Evolutionary conservation across 176 grass and related monocot species (phyloP), one percentile per base, ranked within the genome.

Genomic region (Poa pratensis): DNA sequence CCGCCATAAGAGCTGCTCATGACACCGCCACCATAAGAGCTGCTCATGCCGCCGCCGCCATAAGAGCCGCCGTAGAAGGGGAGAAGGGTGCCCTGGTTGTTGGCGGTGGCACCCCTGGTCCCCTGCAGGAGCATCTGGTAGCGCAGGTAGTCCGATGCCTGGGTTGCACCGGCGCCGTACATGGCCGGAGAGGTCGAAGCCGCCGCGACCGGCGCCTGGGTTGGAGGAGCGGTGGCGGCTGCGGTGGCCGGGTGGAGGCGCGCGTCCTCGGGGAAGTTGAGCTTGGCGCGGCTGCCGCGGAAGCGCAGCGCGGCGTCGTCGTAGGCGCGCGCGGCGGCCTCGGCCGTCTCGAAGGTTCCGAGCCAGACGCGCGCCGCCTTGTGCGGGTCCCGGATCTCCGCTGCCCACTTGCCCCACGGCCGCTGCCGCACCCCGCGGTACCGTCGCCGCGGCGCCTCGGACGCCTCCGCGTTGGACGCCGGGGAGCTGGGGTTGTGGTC

Each of bases 391-490:
- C 96, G 81, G 88, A 98, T 98, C 90, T 98, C 96, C 37, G 96
- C 96, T 9, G 96, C 96, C 96, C 96, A 98, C 86, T 98, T 98
- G 58, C 96, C 96, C 96, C 96, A 98, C 4, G 96, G 96, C 76
- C 96, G 91, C 91, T 98, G 96, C 49, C 96, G 88, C 62, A 99
- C 96, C 16, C 96, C 96, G 26, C 96, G 91, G 80, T 99, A 99
- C 23, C 91, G 59, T 54, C 83, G 75, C 1, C 74, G 82, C 60
- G 87, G 85, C 54, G 78, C 74, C 11, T 65, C 85, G 54, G 80
- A 79, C 4, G 60, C 85, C 58, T 73, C 81, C 17, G 50, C 12
- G 12, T 35, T 35, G 34, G 72, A 77, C 79, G 71, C 62, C 72
- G 37, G 62, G 14, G 62, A 65, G 62, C 6, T 5, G 3, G 48